Base-by-base conservation (phyloP, 2,329 filamentous ascomycete species). In the Neonectria hederae region DNA sequence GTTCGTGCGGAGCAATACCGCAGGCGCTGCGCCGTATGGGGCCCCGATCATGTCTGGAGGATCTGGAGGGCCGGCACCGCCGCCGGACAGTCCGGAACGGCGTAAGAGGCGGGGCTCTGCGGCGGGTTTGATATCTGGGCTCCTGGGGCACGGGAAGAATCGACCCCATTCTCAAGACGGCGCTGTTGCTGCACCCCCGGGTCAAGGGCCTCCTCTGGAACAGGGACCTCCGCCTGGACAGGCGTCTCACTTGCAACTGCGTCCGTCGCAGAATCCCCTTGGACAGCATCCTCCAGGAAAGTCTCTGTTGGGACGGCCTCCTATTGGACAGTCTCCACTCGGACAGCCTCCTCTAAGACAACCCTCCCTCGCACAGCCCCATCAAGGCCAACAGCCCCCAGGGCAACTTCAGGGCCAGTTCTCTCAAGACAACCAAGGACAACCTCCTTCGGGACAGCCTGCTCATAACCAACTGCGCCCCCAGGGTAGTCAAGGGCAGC, bases 101-200 rank as follows among this genome's bases (percentile, higher is more conserved):
- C 72, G 72, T 5, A 68, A 69, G 26, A 71, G 77, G 53, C 72
- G 77, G 35, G 68, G 72, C 14, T 78, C 77, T 8, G 69, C 75
- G 5, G 70, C 75, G 11, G 73, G 69, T 13, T 63, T 79, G 24
- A 65, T 78, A 19, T 75, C 74, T 4, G 73, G 72, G 2, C 63
- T 78, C 10, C 43, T 78, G 19, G 75, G 76, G 2, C 74, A 71
- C 11, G 66, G 69, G 8, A 75, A 66, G 42, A 63, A 65, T 45
- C 65, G 69, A 26, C 70, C 70, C 21, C 24, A 59, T 4, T 63
- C 62, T 17, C 65, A 67, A 19, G 52, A 22, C 17, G 53, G 42
- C 10, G 17, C 30, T 2, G 45, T 40, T 24, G 28, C 54, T 13
- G 46, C 54, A 4, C 35, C 63, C 21, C 60, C 69, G 13, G 61